Base-by-base conservation (phyloP, 306 rosid genomes). In the Corylus heterophylla region DNA sequence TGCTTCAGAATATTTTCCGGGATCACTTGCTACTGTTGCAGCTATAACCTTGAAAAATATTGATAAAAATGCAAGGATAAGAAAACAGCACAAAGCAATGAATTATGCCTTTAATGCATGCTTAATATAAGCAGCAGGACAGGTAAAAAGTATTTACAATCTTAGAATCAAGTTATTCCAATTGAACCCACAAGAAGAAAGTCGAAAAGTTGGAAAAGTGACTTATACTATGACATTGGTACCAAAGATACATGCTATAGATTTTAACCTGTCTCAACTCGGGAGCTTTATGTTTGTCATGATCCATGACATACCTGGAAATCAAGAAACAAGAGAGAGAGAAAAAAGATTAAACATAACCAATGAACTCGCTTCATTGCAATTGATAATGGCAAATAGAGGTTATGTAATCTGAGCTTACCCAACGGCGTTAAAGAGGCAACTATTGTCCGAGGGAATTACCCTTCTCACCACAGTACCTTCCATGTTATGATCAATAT, bases 351-450 rank as follows among this genome's bases (percentile, higher is more conserved):
- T n/a, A n/a, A n/a, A n/a, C n/a, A 81, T 69, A 37, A 20, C 37
- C 11, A 71, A 39, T 8, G 20, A 77, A 64, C 11, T 22, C 18
- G 47, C 54, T 78, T 67, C 50, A 73, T 51, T 12, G 31, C 72
- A 42, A 70, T 10, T 59, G 29, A 52, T 22, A 72, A 78, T 1
- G 55, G 68, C 68, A 47, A n/a, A 70, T 22, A 47, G 20, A 59
- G 48, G 54, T 56, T 3, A 22, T 49, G 45, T 18, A 12, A 68
- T 74, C 12, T n/a, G 74, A 79, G 80, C 86, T 76, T 84, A 96
- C 99, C 99, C 98, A 39, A 96, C 92, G 5, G 99, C 99, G 81
- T 96, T 96, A 76, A 96, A 96, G 80, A 96, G 92, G 80, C 99
- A 96, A 82, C 97, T 93, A 80, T 96, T 93, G 80, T 90, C 89